Base-by-base conservation (phyloP, 306 rosid genomes). In the Urtica urens region DNA sequence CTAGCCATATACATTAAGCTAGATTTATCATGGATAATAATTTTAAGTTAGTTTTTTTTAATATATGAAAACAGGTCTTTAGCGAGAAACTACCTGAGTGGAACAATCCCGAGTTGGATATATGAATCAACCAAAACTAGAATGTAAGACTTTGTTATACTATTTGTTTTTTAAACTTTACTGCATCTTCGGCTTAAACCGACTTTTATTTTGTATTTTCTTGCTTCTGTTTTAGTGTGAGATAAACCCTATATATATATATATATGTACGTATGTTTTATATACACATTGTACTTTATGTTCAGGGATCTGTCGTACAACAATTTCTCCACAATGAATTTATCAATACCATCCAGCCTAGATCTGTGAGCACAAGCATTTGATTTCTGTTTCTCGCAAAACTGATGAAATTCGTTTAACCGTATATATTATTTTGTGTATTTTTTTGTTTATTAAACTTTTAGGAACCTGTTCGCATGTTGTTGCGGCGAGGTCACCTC, bases 301-400 rank as follows among this genome's bases (percentile, higher is more conserved):
- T 34, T 22, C 42, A 58, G 64, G 44, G 64, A 58, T 47, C 46
- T 58, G 5, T 58, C 64, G 6, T 35, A 46, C 47, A 58, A 58
- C 26, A 35, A 46, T 4, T 58, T 57, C 6, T 2, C 62, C 1
- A 30, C 1, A 2, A 0, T 6, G 14, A 24, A 34, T 2, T n/a
- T 24, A 7, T 37, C 23, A 35, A 38, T 16, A 31, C 46, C 46
- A 34, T 2, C 12, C 10, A 15, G 6, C 18, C 1, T 9, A 23
- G 9, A 58, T 11, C 28, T 58, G 64, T 58, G 45, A 58, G n/a
- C n/a, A n/a, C n/a, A n/a, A n/a, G n/a, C n/a, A n/a, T n/a, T n/a
- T n/a, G n/a, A n/a, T n/a, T n/a, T n/a, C n/a, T n/a, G n/a, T n/a
- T n/a, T n/a, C n/a, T n/a, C n/a, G n/a, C n/a, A n/a, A n/a, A n/a